phyloP scores from a whole-genome alignment of 306 rosid genomes.

The Fagus crenata region DNA sequence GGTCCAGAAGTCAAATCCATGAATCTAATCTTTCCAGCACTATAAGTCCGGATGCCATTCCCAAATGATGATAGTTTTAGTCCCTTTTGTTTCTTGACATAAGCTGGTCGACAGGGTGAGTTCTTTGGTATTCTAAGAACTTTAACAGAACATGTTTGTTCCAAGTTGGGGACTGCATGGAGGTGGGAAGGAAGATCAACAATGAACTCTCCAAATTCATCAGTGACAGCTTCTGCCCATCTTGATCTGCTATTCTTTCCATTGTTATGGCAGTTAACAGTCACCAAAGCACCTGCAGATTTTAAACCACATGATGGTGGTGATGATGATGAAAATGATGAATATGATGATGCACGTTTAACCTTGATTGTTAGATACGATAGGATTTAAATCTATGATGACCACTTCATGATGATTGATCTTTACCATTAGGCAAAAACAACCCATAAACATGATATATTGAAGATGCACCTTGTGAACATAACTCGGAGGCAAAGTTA shows the following conservation, averaged over 20 bases:
- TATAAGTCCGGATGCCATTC: conserved; percentile 73
- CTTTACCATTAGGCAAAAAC: too few relatives aligned
- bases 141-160: conserved; percentile 51
- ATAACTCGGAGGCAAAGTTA: not conserved
- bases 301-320: not conserved
- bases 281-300: conserved; percentile 68
- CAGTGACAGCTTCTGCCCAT: conserved; percentile 47
- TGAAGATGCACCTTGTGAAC: not conserved
- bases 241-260: conserved; percentile 46
- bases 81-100: conserved; percentile 41
- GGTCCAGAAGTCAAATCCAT: conserved; percentile 44
- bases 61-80: conserved; percentile 62
- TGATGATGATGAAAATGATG: not conserved
- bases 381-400: not conserved
- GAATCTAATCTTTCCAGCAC: conserved; percentile 60
- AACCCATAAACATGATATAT: not conserved
- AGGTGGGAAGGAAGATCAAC: conserved; percentile 80
- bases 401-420: not conserved
- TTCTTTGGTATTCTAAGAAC: conserved; percentile 55
- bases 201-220: conserved; percentile 81
- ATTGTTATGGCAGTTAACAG: conserved; percentile 46
- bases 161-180: conserved; percentile 69
- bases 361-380: too few relatives aligned
- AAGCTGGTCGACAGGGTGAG: conserved; percentile 49
- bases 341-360: too few relatives aligned